Base-by-base conservation (phyloP, 441 rosid genomes). In the Omphalea diandra region DNA sequence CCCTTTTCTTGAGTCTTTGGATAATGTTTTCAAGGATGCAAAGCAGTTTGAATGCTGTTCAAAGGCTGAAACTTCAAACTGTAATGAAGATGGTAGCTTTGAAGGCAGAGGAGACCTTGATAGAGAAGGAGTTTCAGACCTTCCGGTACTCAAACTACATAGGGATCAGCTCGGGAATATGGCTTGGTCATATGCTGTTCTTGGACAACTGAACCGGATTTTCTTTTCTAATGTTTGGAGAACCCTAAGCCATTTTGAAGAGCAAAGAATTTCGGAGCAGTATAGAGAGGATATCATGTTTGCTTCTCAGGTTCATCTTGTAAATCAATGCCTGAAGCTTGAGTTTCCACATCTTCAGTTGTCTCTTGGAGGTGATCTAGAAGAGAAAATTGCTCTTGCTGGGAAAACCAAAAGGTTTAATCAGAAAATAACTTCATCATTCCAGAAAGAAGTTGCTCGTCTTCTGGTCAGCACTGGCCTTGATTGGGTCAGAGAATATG, bases 141-240 rank as follows among this genome's bases (percentile, higher is more conserved):
- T 77, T 78, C 84, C 85, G 46, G 59, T 75, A 49, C 90, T 95
- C 70, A 81, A 81, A 73, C 85, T 92, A 26, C 86, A 79, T 76
- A 84, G 96, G 71, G 90, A 90, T 79, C 97, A 92, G 81, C 92
- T 95, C 5, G 96, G 98, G 40, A 92, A 89, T 76, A 77, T 92
- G 74, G 93, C 99, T 64, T 95, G 99, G 99, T 95, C 99, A 40
- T 95, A 90, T 81, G 96, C 98, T 75, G 97, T 90, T 78, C 89
- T 92, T 63, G 95, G 93, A 29, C 88, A 84, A 71, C 14, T 90
- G 76, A 87, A 88, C 62, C 83, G 83, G 11, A 66, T 75, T 65
- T 95, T 89, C 86, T 95, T 92, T 76, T 80, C 88, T 52, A 85
- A 80, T 66, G 67, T 83, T 59, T 95, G 98, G 99, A 85, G 78